Percentiles rank a stretch among this genome's conserved stretches.
These are phyloP conservation scores for Microcyclospora tardicrescens DNA, from an alignment of 2,329 filamentous ascomycete genomes.

Conservation along the genomic window DNA sequence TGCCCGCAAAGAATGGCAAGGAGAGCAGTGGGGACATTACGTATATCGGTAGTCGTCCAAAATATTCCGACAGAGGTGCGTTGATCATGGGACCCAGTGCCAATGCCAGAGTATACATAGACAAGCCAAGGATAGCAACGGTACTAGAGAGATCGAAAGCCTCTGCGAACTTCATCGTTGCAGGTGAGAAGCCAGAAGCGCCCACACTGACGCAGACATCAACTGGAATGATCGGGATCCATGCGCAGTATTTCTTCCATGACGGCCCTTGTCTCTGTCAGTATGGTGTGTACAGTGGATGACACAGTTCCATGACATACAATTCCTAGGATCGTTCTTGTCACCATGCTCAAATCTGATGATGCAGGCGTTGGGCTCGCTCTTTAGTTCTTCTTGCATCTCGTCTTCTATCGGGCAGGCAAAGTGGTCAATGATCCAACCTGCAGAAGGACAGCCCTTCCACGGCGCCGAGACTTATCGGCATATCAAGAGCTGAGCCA, in stretches of 20 bases:
- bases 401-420: too few relatives aligned
- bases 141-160: slow-evolving; percentile 29
- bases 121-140: slow-evolving; percentile 32
- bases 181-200: slow-evolving; percentile 35
- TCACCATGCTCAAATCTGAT: too few relatives aligned
- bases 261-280: slow-evolving; percentile 1
- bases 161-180: slow-evolving; percentile 27
- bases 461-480: too few relatives aligned
- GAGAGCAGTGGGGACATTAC: slow-evolving; percentile 27
- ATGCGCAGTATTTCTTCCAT: slow-evolving; percentile 6
- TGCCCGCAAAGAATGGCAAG: slow-evolving; percentile 29
- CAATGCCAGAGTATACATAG: slow-evolving; percentile 31
- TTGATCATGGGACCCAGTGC: slow-evolving; percentile 21
- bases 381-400: too few relatives aligned
- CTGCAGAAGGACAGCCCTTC: too few relatives aligned
- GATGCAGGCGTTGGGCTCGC: too few relatives aligned
- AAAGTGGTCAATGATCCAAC: too few relatives aligned
- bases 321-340: too few relatives aligned
- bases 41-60: slow-evolving; percentile 6
- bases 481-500: too few relatives aligned
- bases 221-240: slow-evolving; percentile 5
- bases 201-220: slow-evolving; percentile 23
- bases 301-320: too few relatives aligned
- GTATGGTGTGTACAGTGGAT: too few relatives aligned
- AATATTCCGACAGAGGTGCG: slow-evolving; percentile 7